These are phyloP conservation scores for Oenanthe sinensis DNA, from an alignment of 129 eudicot genomes.

Conservation along the genomic window DNA sequence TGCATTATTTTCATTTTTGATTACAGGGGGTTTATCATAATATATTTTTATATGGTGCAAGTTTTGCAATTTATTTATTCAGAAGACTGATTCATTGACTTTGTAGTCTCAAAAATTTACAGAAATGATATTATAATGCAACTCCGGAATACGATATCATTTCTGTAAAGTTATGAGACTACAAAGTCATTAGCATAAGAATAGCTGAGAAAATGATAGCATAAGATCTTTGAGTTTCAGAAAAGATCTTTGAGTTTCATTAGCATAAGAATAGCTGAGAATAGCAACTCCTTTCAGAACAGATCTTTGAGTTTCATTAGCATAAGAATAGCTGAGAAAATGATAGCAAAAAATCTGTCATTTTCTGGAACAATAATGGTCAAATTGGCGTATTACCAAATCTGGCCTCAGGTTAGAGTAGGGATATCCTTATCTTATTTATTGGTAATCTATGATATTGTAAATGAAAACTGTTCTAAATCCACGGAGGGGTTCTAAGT, in stretches of 20 bases:
- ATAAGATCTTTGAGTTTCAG: no score
- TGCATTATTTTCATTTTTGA: background rate
- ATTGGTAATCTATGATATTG: background rate
- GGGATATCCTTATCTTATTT: background rate
- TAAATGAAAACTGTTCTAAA: background rate
- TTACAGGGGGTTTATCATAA: background rate
- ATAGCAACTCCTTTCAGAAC: conserved; percentile 2
- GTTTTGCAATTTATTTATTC: background rate
- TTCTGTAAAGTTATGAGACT: no score
- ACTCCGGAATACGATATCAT: background rate
- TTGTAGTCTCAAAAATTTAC: background rate
- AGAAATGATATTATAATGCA: background rate
- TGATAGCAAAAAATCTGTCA: background rate
- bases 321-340: background rate
- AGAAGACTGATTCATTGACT: background rate
- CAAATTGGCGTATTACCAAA: background rate
- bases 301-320: background rate
- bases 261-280: no score
- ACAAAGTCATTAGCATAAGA: no score
- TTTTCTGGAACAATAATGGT: background rate
- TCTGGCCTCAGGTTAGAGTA: background rate
- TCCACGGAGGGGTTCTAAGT: background rate
- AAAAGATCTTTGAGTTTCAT: no score
- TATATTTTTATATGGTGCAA: background rate
- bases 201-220: no score